Evolutionary conservation across 176 grass and related monocot genomes (phyloP).

Genomic region (Lolium rigidum): DNA sequence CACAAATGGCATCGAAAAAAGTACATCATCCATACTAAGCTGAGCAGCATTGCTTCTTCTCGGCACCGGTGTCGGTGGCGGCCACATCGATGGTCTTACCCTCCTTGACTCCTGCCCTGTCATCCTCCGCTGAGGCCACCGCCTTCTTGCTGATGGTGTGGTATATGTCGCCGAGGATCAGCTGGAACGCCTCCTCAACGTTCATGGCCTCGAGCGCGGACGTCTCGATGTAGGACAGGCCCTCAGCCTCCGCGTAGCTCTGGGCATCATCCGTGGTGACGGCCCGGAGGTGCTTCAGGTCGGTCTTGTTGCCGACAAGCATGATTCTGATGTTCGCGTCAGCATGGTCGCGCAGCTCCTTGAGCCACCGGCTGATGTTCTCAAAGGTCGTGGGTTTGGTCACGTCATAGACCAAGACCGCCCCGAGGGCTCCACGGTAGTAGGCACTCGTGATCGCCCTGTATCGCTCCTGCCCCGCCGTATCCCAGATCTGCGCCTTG

Average conservation of each 20-base stretch:
- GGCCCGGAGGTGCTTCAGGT: constrained; percentile 71
- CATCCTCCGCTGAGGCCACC: constrained; percentile 49
- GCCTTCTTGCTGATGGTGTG: constrained; percentile 80
- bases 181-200: constrained; percentile 83
- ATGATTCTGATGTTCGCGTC: constrained; percentile 86
- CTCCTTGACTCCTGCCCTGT: constrained; percentile 63
- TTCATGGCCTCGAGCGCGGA: constrained; percentile 85
- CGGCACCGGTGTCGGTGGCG: constrained; percentile 25
- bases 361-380: constrained; percentile 86
- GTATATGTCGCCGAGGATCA: constrained; percentile 84
- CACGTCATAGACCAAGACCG: constrained; percentile 81
- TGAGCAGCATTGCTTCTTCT: constrained; percentile 87
- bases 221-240: constrained; percentile 83
- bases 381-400: constrained; percentile 91
- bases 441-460: constrained; percentile 89
- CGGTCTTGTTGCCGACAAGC: constrained; percentile 92
- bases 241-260: constrained; percentile 69
- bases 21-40: constrained; percentile 36
- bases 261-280: constrained; percentile 61
- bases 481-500: constrained; percentile 97
- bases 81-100: constrained; percentile 79
- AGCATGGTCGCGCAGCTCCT: constrained; percentile 82
- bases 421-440: constrained; percentile 89
- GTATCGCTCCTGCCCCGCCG: constrained; percentile 82
- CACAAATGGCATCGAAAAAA: background rate